Base-by-base conservation (phyloP, 78 protist genomes). In the Blattamonas nauphoetae region DNA sequence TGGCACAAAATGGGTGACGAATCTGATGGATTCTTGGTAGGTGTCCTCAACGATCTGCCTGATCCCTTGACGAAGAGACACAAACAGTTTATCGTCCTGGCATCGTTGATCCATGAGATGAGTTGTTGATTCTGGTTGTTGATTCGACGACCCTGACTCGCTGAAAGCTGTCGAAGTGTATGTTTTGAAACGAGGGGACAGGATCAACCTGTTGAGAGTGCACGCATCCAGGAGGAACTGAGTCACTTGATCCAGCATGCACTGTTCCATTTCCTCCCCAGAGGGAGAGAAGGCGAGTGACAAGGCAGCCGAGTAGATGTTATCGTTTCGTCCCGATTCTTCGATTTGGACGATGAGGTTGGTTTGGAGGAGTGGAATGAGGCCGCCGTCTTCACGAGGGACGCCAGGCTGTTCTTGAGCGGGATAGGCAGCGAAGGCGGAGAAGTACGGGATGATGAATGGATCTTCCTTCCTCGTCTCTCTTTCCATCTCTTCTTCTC, bases 1-100 rank as follows among this genome's bases (percentile, higher is more conserved):
- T 29, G 85, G 80, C 64, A 89, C 90, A 44, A 89, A 89, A 34
- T n/a, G 34, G 3, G 3, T 0, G 41, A 38, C 83, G 88, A 79
- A 91, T 78, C 3, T 43, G 33, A 34, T 41, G 38, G 86, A 89
- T 35, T 45, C 55, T 34, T 0, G 42, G 78, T 79, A 79, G 33
- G 83, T 6, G 33, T 11, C 32, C 43, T 4, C 5, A 6, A 79
- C 32, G 83, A 11, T 11, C 41, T 79, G 43, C 41, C 21, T 79
- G 83, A 79, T 79, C 41, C 6, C 43, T 5, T 4, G 32, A 21
- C 83, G 83, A 6, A 79, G 83, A 4, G 6, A 4, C 41, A 36
- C 83, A 21, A 79, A 79, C 42, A 33, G 83, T 5, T 11, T 79
- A 11, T 79, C 83, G 83, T 79, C 83, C 21, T 55, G 71, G 71